Base-by-base conservation (phyloP, 208 protist genomes). In the Trypanosoma platydactyli region DNA sequence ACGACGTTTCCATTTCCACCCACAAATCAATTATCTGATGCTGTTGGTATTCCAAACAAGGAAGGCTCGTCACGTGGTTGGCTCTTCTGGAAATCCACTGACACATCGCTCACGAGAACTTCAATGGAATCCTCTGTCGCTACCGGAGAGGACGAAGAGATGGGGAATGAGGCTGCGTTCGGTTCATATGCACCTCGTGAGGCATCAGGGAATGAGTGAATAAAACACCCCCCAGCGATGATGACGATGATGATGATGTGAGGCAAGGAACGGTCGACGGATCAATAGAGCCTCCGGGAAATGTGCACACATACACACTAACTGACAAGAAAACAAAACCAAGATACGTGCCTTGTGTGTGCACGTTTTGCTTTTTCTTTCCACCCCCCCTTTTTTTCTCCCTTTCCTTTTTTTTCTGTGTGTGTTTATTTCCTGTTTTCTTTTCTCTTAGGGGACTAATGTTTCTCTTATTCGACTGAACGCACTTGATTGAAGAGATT, bases 71-170 rank as follows among this genome's bases (percentile, higher is more conserved):
- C 56, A 33, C 56, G 56, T 20, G 13, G 56, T 46, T 62, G 56
- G 56, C 40, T 62, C 20, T 62, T 62, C 18, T 62, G 56, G 56
- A 62, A 50, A 13, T 62, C 56, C 3, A 44, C 53, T 1, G 29
- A 15, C 5, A 25, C 27, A 24, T 44, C 53, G 18, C 1, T 58
- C 35, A 25, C 29, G 3, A 44, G 3, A 24, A 22, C 18, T 27
- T 4, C 53, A 41, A 15, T 22, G 30, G 53, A 58, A 7, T 44
- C 30, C 38, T 0, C 20, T 20, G n/a, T 20, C 42, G n/a, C 4
- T 33, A 16, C 42, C 4, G 18, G 24, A 46, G 41, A 58, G 20
- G 35, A 58, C 7, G n/a, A 58, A 3, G 35, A 13, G 6, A 18
- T 35, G n/a, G 24, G 3, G 44, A 12, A 16, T 0, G 16, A 9